A percentile compares a stretch with the other conserved stretches of the same genome.
Conservation (phyloP, 768 basidiomycete genomes). For the Rhodotorula graminis region DNA sequence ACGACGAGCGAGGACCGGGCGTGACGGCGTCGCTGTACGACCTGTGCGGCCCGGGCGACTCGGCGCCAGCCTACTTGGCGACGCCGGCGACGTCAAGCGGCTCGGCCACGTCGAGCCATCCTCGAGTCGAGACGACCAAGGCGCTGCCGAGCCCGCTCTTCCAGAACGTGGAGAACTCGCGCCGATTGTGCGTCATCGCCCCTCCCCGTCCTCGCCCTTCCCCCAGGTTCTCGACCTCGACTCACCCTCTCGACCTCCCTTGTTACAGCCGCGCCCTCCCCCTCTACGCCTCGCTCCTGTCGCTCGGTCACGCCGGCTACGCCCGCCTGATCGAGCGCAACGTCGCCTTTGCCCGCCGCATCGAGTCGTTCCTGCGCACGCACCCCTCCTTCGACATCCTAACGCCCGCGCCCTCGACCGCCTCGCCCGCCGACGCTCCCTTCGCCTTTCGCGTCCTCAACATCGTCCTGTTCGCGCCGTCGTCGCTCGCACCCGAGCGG, state of each 20-base stretch:
- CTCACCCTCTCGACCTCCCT: background rate
- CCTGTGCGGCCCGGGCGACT: constrained; percentile 46
- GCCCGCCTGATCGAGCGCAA: constrained; percentile 48
- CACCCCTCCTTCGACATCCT: constrained; percentile 43
- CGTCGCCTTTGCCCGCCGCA: constrained; percentile 46
- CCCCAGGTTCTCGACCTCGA: no score
- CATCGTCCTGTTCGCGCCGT: constrained; percentile 38
- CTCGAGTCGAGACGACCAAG: constrained; percentile 24
- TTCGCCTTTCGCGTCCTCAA: constrained; percentile 36
- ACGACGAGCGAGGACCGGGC: background rate
- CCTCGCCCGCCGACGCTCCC: background rate
- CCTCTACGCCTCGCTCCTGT: constrained; percentile 48
- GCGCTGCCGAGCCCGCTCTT: constrained; percentile 48
- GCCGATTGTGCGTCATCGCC: constrained; percentile 44
- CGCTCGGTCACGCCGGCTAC: constrained; percentile 50
- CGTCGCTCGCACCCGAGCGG: background rate
- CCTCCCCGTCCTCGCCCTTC: background rate
- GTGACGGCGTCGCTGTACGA: constrained; percentile 37
- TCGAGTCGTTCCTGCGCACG: constrained; percentile 45
- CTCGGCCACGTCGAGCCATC: background rate
- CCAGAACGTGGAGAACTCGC: constrained; percentile 50
- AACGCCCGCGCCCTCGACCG: constrained; percentile 32
- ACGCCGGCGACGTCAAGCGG: background rate
- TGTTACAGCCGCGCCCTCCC: constrained; percentile 47
- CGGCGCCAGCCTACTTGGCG: constrained; percentile 49